Percentiles rank a stretch among this genome's conserved stretches.
Evolutionary conservation across 1,139 yeast genomes (phyloP).

Genomic region (Diutina rugosa): DNA sequence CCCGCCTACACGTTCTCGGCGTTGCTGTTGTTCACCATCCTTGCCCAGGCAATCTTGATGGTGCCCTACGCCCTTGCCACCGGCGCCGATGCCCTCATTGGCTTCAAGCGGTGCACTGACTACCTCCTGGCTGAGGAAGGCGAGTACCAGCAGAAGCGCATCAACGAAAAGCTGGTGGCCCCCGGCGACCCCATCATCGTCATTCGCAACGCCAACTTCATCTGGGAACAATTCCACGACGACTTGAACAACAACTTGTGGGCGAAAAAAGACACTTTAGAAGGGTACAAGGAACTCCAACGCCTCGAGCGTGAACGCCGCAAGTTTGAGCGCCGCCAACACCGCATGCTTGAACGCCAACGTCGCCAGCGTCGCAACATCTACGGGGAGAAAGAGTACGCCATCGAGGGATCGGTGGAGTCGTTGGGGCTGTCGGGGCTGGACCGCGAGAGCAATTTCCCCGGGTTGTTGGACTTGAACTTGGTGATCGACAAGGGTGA

Average conservation of each 20-base stretch:
- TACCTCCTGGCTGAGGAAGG: neutral
- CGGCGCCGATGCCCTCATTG: slow-evolving; percentile 42
- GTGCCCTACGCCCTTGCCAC: slow-evolving; percentile 43
- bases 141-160: neutral
- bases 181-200: neutral
- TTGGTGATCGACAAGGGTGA: slow-evolving; percentile 15
- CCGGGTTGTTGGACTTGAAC: slow-evolving; percentile 12
- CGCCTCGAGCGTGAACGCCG: slow-evolving; percentile 1
- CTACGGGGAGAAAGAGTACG: slow-evolving; percentile 8
- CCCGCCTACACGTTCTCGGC: slow-evolving; percentile 30
- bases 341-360: slow-evolving; percentile 6
- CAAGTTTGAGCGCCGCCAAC: neutral
- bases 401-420: slow-evolving; percentile 4
- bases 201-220: neutral
- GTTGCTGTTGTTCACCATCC: slow-evolving; percentile 35
- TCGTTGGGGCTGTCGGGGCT: slow-evolving; percentile 3
- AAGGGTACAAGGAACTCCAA: neutral
- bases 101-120: slow-evolving; percentile 20
- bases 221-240: slow-evolving; percentile 21
- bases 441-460: slow-evolving; percentile 9
- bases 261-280: slow-evolving; percentile 6
- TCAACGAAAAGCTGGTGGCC: neutral
- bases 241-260: slow-evolving; percentile 7
- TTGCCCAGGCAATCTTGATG: slow-evolving; percentile 38
- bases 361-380: slow-evolving; percentile 8